phyloP scores from a whole-genome alignment of 495 filamentous ascomycete species.

The Penicillium paxilli region DNA sequence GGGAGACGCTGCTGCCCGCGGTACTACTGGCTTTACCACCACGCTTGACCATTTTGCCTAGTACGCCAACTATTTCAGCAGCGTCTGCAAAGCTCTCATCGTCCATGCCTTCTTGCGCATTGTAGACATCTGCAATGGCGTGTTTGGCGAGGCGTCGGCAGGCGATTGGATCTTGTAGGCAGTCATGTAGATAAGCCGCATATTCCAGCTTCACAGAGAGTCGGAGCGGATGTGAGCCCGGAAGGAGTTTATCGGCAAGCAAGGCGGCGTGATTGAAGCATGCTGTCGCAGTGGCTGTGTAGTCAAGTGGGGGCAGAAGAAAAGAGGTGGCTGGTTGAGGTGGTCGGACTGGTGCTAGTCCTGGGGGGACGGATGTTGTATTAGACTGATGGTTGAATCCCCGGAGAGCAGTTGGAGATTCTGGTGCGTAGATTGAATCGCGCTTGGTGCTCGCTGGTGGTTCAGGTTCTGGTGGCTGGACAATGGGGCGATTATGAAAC shows the following conservation, averaged over 20 bases:
- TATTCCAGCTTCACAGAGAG: constrained; percentile 92
- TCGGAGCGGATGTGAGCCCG: constrained; percentile 86
- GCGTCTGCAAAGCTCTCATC: constrained; percentile 85
- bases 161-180: constrained; percentile 74
- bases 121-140: constrained; percentile 88
- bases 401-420: constrained; percentile 12
- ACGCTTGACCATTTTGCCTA: constrained; percentile 78
- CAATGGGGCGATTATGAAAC: constrained; percentile 78
- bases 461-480: constrained; percentile 46
- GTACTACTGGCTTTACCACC: constrained; percentile 44
- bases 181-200: constrained; percentile 93
- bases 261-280: constrained; percentile 77
- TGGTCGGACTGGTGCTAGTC: constrained; percentile 47
- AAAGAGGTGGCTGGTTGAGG: constrained; percentile 58
- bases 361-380: constrained; percentile 33
- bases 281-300: constrained; percentile 74
- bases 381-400: background rate
- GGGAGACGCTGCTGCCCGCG: constrained; percentile 25
- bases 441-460: constrained; percentile 27
- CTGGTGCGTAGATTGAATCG: constrained; percentile 30
- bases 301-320: constrained; percentile 77
- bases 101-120: constrained; percentile 85
- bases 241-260: constrained; percentile 72
- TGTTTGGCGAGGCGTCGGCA: constrained; percentile 75
- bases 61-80: constrained; percentile 69